These are phyloP conservation scores for Populus hybrid DNA, from an alignment of 441 rosid genomes.

Conservation along the genomic window DNA sequence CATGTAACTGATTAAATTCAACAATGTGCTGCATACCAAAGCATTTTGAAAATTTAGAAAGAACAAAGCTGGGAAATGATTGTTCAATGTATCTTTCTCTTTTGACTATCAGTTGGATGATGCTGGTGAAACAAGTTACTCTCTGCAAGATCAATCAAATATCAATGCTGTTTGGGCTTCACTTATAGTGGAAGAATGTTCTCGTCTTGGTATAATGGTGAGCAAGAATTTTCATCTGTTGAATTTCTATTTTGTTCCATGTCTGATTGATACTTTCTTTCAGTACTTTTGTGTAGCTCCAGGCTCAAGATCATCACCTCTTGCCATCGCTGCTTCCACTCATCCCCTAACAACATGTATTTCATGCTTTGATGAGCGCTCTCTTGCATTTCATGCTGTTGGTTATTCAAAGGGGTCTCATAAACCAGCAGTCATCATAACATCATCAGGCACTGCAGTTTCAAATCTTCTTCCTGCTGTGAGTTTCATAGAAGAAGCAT, in stretches of 20 bases:
- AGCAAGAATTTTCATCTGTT: slow-evolving; percentile 24
- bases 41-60: slow-evolving; percentile 5
- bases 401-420: slow-evolving; percentile 91
- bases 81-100: slow-evolving; percentile 25
- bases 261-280: slow-evolving; percentile 38
- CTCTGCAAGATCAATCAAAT: slow-evolving; percentile 47
- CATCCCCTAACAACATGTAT: slow-evolving; percentile 77
- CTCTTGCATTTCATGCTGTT: slow-evolving; percentile 93
- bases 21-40: slow-evolving; percentile 2
- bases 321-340: slow-evolving; percentile 87
- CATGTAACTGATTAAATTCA: slow-evolving; percentile 1
- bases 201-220: slow-evolving; percentile 91
- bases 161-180: slow-evolving; percentile 93
- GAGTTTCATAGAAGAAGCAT: slow-evolving; percentile 35
- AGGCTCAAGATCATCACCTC: slow-evolving; percentile 96
- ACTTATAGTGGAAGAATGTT: slow-evolving; percentile 85
- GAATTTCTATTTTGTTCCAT: slow-evolving; percentile 19
- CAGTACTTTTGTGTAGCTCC: slow-evolving; percentile 98
- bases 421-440: slow-evolving; percentile 82
- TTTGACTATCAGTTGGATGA: slow-evolving; percentile 57
- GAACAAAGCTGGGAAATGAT: slow-evolving; percentile 13
- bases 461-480: slow-evolving; percentile 99
- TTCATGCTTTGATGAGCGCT: slow-evolving; percentile 92
- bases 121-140: slow-evolving; percentile 39
- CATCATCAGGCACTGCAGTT: slow-evolving; percentile 97